phyloP scores from a whole-genome alignment of 129 eudicot genomes.

The Artemisia tridentata region DNA sequence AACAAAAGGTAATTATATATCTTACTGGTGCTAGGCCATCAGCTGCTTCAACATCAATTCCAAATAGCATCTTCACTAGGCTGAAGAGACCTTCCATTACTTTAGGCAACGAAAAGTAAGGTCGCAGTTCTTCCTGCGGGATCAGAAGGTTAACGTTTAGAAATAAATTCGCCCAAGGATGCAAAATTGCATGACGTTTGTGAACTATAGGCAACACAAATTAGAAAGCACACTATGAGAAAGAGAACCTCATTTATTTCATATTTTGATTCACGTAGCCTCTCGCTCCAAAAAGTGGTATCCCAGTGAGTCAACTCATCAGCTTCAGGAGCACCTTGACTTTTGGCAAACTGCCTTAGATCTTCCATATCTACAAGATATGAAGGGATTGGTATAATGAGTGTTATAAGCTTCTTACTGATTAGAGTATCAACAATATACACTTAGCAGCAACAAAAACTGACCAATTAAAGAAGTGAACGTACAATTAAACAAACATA shows the following conservation, averaged over 20 bases:
- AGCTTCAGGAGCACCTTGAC: constrained; percentile 89
- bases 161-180: background rate
- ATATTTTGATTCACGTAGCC: constrained; percentile 89
- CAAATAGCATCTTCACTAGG: constrained; percentile 84
- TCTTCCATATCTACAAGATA: constrained; percentile 76
- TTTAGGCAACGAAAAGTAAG: constrained; percentile 92
- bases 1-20: background rate
- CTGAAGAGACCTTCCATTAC: constrained; percentile 96
- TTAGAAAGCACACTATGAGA: background rate
- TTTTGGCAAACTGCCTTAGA: constrained; percentile 57
- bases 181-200: background rate
- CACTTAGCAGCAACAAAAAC: background rate
- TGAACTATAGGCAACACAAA: background rate
- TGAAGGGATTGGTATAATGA: background rate
- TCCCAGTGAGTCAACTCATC: constrained; percentile 88
- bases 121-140: constrained; percentile 87
- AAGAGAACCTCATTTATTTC: constrained; percentile 84
- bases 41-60: constrained; percentile 64
- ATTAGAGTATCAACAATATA: constrained; percentile 4
- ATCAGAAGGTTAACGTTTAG: constrained; percentile 2
- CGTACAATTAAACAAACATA: background rate
- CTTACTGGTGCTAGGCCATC: constrained; percentile 94
- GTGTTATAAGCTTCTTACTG: background rate
- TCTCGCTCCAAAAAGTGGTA: constrained; percentile 85
- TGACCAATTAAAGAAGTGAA: background rate